These are phyloP conservation scores for Coemansia aciculifera DNA, from an alignment of 192 early-diverging fungal genomes.

Conservation along the genomic window DNA sequence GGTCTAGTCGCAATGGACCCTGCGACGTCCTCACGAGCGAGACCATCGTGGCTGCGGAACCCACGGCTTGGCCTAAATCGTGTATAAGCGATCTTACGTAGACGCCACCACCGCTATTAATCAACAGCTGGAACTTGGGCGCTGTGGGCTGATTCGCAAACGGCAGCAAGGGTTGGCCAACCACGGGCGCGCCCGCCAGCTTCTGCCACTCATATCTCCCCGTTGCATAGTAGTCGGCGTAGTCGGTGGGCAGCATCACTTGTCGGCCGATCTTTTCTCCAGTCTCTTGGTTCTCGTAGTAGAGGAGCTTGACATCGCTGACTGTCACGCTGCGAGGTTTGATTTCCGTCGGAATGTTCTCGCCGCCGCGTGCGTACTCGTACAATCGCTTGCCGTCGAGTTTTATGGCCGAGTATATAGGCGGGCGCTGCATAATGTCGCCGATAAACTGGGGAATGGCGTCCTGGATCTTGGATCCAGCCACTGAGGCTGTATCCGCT, in stretches of 20 bases:
- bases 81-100: conserved; percentile 74
- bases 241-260: conserved; percentile 16
- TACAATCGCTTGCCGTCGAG: conserved; percentile 71
- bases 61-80: conserved; percentile 61
- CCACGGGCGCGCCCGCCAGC: background rate
- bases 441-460: conserved; percentile 60
- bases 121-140: conserved; percentile 58
- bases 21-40: conserved; percentile 63
- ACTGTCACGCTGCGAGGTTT: conserved; percentile 26
- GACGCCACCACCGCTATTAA: conserved; percentile 67
- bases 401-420: conserved; percentile 69
- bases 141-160: conserved; percentile 31
- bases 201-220: conserved; percentile 22
- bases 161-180: conserved; percentile 22
- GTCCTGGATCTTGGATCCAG: conserved; percentile 35
- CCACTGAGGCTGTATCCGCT: conserved; percentile 42
- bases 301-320: conserved; percentile 19
- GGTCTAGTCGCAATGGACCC: conserved; percentile 55
- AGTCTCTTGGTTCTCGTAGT: conserved; percentile 11
- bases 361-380: conserved; percentile 65
- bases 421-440: conserved; percentile 62
- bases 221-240: conserved; percentile 19
- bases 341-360: conserved; percentile 11
- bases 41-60: conserved; percentile 63
- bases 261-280: conserved; percentile 6